Evolutionary conservation across 164 flowering plant genomes (phyloP), one percentile per base, ranked within the genome.

Genomic region (Liriodendron chinense): DNA sequence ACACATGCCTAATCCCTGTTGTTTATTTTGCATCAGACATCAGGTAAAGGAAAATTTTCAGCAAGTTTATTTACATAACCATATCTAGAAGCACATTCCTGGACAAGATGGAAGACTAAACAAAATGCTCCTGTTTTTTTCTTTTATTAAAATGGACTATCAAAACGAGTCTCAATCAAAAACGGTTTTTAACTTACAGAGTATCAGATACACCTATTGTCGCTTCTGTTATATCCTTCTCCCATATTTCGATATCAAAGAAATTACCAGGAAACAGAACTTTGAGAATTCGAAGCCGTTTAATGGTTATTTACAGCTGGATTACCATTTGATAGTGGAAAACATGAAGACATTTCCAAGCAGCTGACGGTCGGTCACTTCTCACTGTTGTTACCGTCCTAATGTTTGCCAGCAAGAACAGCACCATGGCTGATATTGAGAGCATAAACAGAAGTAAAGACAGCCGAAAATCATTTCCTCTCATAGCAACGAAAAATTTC

Each of bases 181-280:
- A 34, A 34, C 43, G 5, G 43, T 34, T 34, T 64, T 64, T 67
- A 12, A 67, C 23, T 28, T 67, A 67, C 23, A 67, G 70, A n/a
- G 47, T 34, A 26, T n/a, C 21, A 3, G 25, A 67, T 21, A 7
- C 2, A 1, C 25, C 3, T 67, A 23, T 34, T 25, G 18, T 67
- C 26, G 48, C 48, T 13, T 67, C 47, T 67, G 47, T 67, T 67
- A 28, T 43, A 67, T 67, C n/a, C 48, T 22, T 69, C 25, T 63
- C 23, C 66, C 22, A 5, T 12, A n/a, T 67, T 43, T 34, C 69
- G 18, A 47, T 47, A 10, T 47, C 9, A n/a, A 16, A 69, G 53
- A 69, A 67, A 26, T 67, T 67, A 67, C 20, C 69, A 26, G 28
- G 69, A 67, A 34, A 22, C 69, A 67, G 26, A 28, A 25, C 47